Percentiles rank a stretch among this genome's conserved stretches.
Conservation (phyloP, 1,284 basidiomycete species). For the Anthracocystis panici-leucophaei region DNA sequence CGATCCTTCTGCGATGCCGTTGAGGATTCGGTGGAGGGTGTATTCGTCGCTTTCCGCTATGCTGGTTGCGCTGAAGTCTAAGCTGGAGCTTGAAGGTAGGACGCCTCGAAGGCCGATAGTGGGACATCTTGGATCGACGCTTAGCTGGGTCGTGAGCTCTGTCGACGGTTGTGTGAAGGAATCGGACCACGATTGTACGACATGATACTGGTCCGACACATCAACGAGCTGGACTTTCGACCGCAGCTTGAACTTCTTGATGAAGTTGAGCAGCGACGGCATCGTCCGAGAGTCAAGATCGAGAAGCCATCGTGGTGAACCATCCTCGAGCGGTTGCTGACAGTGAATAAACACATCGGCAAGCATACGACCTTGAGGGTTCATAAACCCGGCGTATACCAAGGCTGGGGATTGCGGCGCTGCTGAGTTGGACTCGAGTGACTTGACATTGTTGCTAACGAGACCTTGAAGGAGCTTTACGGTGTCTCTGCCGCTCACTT, state of each 20-base stretch:
- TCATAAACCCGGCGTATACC: constrained; percentile 83
- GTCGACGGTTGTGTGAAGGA: background rate
- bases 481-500: constrained; percentile 84
- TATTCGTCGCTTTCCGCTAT: constrained; percentile 72
- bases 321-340: constrained; percentile 17
- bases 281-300: constrained; percentile 77
- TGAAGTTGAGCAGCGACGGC: constrained; percentile 75
- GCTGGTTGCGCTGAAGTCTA: background rate
- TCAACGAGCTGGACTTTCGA: constrained; percentile 85
- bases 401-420: constrained; percentile 12
- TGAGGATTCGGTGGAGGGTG: constrained; percentile 80
- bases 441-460: constrained; percentile 75
- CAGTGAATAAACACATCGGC: constrained; percentile 88
- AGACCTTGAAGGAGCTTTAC: constrained; percentile 89
- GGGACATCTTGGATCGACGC: constrained; percentile 51
- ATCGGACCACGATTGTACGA: constrained; percentile 81
- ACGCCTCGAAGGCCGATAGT: constrained; percentile 58
- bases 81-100: background rate
- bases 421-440: constrained; percentile 12
- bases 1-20: constrained; percentile 88
- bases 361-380: constrained; percentile 89
- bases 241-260: constrained; percentile 88
- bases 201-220: constrained; percentile 79
- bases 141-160: constrained; percentile 10
- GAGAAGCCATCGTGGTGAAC: constrained; percentile 75